Evolutionary conservation across 164 flowering plant genomes (phyloP).

Genomic region (Nymphaea thermarum): DNA sequence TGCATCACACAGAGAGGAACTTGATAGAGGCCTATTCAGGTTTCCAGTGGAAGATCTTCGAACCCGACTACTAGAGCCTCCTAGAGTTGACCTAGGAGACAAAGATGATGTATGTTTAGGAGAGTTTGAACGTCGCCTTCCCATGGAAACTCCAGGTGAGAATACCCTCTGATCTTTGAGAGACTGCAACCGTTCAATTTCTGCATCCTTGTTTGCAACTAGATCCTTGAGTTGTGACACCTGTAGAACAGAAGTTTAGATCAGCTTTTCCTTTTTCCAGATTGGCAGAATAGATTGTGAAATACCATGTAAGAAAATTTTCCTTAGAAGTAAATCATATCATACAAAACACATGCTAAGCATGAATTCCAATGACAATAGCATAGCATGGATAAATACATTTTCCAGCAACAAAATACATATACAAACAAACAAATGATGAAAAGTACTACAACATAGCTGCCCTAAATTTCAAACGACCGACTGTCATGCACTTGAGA

Average conservation of each 20-base stretch:
- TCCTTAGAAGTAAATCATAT: too few relatives aligned
- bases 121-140: constrained; percentile 22
- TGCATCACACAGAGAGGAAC: constrained; percentile 3
- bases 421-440: too few relatives aligned
- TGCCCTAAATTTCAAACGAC: too few relatives aligned
- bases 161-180: constrained; percentile 39
- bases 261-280: too few relatives aligned
- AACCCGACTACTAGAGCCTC: constrained; percentile 14
- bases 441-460: too few relatives aligned
- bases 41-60: constrained; percentile 22
- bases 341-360: too few relatives aligned
- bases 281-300: too few relatives aligned
- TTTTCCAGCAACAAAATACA: too few relatives aligned
- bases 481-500: too few relatives aligned
- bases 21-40: not conserved
- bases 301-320: too few relatives aligned
- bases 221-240: constrained; percentile 73
- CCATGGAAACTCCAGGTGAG: constrained; percentile 19
- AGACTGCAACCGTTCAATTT: constrained; percentile 64
- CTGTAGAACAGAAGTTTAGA: constrained; percentile 18
- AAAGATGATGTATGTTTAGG: constrained; percentile 22
- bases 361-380: too few relatives aligned
- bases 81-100: constrained; percentile 19
- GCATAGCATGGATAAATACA: too few relatives aligned
- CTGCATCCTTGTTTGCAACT: constrained; percentile 75